Evolutionary conservation across 2,329 filamentous ascomycete genomes (phyloP).

Genomic region (Nannizziopsis arthrosporioides): DNA sequence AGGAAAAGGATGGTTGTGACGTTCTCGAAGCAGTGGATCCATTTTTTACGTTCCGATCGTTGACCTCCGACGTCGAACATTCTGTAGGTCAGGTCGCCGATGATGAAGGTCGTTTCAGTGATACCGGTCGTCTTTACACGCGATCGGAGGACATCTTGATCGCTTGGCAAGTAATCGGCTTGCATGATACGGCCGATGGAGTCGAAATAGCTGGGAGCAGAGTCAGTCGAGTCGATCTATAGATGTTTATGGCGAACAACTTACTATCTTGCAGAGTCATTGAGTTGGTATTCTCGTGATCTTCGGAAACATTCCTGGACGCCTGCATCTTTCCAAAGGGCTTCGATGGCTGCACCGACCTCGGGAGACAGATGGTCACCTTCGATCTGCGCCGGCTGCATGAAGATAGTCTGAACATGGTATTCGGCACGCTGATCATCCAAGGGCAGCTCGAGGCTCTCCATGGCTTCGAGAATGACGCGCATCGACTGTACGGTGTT

Average conservation of each 20-base stretch:
- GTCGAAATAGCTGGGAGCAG: slow-evolving; percentile 70
- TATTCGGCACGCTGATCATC: slow-evolving; percentile 90
- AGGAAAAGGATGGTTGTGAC: slow-evolving; percentile 94
- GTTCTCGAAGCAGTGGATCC: slow-evolving; percentile 98
- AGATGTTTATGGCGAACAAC: slow-evolving; percentile 28
- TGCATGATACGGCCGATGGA: slow-evolving; percentile 83
- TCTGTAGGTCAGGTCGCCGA: slow-evolving; percentile 83
- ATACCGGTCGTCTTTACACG: slow-evolving; percentile 98
- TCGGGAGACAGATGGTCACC: slow-evolving; percentile 88
- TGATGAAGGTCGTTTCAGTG: slow-evolving; percentile 91
- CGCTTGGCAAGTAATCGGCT: slow-evolving; percentile 86
- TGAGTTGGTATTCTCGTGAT: slow-evolving; percentile 89
- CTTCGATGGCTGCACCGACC: slow-evolving; percentile 84
- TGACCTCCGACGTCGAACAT: slow-evolving; percentile 98
- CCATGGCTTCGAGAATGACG: slow-evolving; percentile 57
- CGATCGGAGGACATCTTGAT: slow-evolving; percentile 87
- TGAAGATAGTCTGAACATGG: slow-evolving; percentile 96
- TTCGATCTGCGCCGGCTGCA: slow-evolving; percentile 94
- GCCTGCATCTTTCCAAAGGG: slow-evolving; percentile 82
- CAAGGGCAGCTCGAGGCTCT: slow-evolving; percentile 63
- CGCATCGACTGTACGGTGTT: slow-evolving; percentile 61
- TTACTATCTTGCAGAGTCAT: slow-evolving; percentile 93
- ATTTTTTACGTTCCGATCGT: slow-evolving; percentile 95
- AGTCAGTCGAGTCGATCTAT: slow-evolving; percentile 24
- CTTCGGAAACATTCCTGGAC: slow-evolving; percentile 93